A percentile compares a stretch with the other conserved stretches of the same genome.
Evolutionary conservation across 345 rosid species (phyloP).

Genomic region (Anacardium occidentale): DNA sequence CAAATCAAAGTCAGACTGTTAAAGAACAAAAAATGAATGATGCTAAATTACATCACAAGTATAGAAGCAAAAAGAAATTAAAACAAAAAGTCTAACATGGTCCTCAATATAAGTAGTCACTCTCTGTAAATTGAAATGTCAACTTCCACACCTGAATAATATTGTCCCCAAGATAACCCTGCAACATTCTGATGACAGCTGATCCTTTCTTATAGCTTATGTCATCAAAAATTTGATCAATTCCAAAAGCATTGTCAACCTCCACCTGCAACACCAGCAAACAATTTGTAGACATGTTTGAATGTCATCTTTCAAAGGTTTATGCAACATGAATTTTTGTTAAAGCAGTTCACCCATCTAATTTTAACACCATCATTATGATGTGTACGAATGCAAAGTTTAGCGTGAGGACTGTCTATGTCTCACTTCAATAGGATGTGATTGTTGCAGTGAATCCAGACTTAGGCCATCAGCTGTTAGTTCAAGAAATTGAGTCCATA

Average conservation of each 20-base stretch:
- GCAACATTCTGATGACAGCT: slow-evolving; percentile 40
- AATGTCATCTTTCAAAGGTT: background rate
- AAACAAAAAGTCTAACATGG: too few relatives aligned
- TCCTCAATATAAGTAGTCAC: too few relatives aligned
- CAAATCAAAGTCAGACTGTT: background rate
- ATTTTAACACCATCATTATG: background rate
- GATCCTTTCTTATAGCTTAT: slow-evolving; percentile 46
- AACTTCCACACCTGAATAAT: slow-evolving; percentile 28
- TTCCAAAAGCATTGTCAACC: slow-evolving; percentile 25
- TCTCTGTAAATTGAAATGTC: background rate
- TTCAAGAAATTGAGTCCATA: slow-evolving; percentile 43
- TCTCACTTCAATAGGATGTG: slow-evolving; percentile 46
- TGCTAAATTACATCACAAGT: background rate
- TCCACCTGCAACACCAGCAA: slow-evolving; percentile 28
- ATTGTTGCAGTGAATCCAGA: slow-evolving; percentile 30
- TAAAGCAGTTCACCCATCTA: background rate
- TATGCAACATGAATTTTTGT: background rate
- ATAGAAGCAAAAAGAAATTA: background rate
- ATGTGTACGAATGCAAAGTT: background rate
- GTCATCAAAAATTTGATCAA: slow-evolving; percentile 37
- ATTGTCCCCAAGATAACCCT: slow-evolving; percentile 40
- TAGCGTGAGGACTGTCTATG: background rate
- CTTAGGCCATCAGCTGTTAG: slow-evolving; percentile 25
- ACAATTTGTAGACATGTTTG: background rate
- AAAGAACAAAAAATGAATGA: background rate